phyloP scores from a whole-genome alignment of 2,329 filamentous ascomycete genomes.

The Penicillium palitans region DNA sequence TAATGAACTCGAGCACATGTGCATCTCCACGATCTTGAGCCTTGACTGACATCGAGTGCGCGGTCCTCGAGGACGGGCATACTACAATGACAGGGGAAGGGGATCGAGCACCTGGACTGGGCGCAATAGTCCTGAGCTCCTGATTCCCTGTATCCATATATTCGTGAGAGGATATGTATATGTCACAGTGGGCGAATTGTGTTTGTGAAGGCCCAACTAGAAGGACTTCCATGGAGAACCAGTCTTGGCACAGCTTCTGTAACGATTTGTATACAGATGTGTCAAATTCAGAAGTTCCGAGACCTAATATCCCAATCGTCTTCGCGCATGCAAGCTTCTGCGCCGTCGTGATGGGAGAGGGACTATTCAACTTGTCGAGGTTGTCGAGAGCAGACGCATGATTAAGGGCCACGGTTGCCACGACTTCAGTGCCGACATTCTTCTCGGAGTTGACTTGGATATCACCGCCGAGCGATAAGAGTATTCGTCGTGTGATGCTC shows the following conservation, averaged over 20 bases:
- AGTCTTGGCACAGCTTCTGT: constrained; percentile 20
- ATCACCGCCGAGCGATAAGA: constrained; percentile 28
- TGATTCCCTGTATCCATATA: constrained; percentile 17
- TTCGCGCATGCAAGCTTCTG: constrained; percentile 7
- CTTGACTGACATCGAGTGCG: constrained; percentile 18
- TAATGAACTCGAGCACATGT: constrained; percentile 33
- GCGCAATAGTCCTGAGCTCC: constrained; percentile 2
- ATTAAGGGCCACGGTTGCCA: constrained; percentile 8
- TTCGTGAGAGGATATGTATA: constrained; percentile 25
- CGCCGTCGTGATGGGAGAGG: neutral
- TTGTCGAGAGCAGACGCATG: neutral
- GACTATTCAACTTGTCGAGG: neutral
- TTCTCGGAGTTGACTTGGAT: constrained; percentile 31
- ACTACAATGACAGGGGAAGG: constrained; percentile 30
- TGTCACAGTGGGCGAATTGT: constrained; percentile 17
- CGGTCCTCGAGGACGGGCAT: constrained; percentile 21
- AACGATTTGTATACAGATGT: constrained; percentile 18
- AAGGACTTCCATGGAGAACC: constrained; percentile 19
- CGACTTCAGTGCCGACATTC: constrained; percentile 28
- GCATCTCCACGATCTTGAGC: neutral
- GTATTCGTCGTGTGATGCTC: constrained; percentile 53
- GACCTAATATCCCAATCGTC: constrained; percentile 23
- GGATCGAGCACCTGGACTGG: neutral
- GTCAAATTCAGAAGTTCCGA: constrained; percentile 13
- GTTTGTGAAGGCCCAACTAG: neutral